A percentile compares a stretch with the other conserved stretches of the same genome.
phyloP scores from a whole-genome alignment of 2,329 filamentous ascomycete genomes.

The Fusarium napiforme region DNA sequence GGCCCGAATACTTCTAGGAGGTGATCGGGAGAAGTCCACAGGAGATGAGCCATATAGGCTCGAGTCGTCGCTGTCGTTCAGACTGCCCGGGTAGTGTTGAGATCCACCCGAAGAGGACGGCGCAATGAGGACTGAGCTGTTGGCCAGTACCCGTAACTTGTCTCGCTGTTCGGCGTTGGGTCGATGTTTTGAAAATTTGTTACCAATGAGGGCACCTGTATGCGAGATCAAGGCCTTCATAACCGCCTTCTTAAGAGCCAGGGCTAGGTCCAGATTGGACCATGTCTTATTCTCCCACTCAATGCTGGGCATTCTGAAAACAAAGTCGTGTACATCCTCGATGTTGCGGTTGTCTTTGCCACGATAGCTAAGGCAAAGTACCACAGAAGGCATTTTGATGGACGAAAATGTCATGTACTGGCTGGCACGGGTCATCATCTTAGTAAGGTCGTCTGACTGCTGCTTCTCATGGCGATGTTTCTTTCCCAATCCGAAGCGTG shows the following conservation, averaged over 20 bases:
- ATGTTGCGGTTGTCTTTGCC: slow-evolving; percentile 95
- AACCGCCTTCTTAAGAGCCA: slow-evolving; percentile 93
- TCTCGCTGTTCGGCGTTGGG: slow-evolving; percentile 83
- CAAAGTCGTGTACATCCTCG: slow-evolving; percentile 96
- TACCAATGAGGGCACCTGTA: slow-evolving; percentile 94
- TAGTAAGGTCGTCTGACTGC: slow-evolving; percentile 87
- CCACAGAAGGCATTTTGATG: slow-evolving; percentile 93
- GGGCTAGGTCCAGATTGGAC: slow-evolving; percentile 94
- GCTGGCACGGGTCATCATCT: slow-evolving; percentile 95
- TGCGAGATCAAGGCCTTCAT: slow-evolving; percentile 95
- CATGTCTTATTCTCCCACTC: slow-evolving; percentile 99
- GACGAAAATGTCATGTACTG: slow-evolving; percentile 98
- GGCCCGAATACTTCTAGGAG: slow-evolving; percentile 63
- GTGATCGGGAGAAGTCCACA: slow-evolving; percentile 69
- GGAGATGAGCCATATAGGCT: slow-evolving; percentile 64
- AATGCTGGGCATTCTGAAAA: slow-evolving; percentile 92
- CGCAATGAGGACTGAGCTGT: slow-evolving; percentile 73
- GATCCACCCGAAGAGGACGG: slow-evolving; percentile 54
- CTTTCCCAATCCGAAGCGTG: slow-evolving; percentile 67
- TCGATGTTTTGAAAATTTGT: slow-evolving; percentile 92
- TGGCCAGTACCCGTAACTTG: slow-evolving; percentile 85
- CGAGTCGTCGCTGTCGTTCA: slow-evolving; percentile 67
- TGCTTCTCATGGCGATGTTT: slow-evolving; percentile 65
- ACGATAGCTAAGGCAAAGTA: slow-evolving; percentile 95
- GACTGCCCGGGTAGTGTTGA: slow-evolving; percentile 54